A percentile compares a stretch with the other conserved stretches of the same genome.
Conservation (phyloP, 148 eudicot genomes). For the Vaccinium darrowii region DNA sequence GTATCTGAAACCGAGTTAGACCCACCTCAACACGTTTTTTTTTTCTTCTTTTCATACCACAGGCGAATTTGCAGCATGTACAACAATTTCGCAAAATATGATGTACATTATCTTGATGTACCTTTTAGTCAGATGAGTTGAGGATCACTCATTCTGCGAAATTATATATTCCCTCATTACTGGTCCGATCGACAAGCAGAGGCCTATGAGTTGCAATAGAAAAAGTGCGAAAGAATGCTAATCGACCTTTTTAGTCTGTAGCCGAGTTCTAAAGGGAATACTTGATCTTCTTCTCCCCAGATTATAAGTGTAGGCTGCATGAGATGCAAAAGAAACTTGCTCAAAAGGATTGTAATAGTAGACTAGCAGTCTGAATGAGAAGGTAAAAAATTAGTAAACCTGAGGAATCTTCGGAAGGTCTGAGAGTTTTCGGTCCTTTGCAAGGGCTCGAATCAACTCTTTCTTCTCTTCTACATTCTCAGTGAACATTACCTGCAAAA, state of each 20-base stretch:
- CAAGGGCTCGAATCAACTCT: slow-evolving; percentile 55
- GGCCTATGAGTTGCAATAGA: neutral
- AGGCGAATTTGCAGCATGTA: neutral
- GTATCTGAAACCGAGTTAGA: too few species aligned
- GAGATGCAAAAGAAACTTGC: neutral
- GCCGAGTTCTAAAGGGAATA: slow-evolving; percentile 75
- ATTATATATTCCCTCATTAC: neutral
- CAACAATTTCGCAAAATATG: neutral
- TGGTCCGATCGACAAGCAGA: neutral
- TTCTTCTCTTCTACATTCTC: slow-evolving; percentile 60
- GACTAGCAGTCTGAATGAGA: neutral
- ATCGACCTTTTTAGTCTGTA: slow-evolving; percentile 63
- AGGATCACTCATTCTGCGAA: neutral
- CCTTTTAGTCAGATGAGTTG: neutral
- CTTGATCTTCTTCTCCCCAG: slow-evolving; percentile 81
- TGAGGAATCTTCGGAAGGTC: slow-evolving; percentile 64
- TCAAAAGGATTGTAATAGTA: neutral
- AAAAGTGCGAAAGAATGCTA: neutral
- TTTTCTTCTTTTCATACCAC: neutral
- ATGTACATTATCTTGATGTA: neutral
- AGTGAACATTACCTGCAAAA: slow-evolving; percentile 57
- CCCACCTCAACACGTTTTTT: neutral
- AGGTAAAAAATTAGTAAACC: slow-evolving; percentile 33
- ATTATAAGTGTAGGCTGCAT: slow-evolving; percentile 76
- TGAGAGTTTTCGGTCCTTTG: slow-evolving; percentile 51